These are phyloP conservation scores for Sporisorium scitamineum DNA, from an alignment of 1,284 basidiomycete species.

Conservation along the genomic window DNA sequence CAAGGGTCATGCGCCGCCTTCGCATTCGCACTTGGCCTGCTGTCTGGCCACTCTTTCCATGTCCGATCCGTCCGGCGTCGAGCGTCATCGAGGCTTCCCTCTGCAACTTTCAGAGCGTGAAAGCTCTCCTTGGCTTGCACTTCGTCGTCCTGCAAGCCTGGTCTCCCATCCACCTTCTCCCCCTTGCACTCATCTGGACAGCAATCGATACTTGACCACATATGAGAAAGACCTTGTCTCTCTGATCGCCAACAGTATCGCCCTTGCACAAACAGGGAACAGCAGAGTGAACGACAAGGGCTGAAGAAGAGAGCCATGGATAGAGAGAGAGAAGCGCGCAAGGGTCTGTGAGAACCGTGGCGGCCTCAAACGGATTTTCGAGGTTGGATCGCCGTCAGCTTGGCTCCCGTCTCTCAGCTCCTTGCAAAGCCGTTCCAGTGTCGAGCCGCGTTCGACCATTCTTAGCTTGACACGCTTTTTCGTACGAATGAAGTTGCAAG, in stretches of 20 bases:
- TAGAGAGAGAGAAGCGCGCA: neutral
- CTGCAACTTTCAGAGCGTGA: constrained; percentile 23
- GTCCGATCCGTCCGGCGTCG: constrained; percentile 34
- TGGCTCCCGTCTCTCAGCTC: constrained; percentile 1
- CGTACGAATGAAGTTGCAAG: neutral
- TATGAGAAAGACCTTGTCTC: too few relatives aligned
- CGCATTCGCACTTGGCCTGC: too few relatives aligned
- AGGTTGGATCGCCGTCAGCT: neutral
- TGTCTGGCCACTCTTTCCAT: constrained; percentile 8
- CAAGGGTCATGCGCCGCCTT: neutral
- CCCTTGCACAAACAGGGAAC: too few relatives aligned
- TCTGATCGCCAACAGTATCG: too few relatives aligned
- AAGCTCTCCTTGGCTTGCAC: constrained; percentile 12
- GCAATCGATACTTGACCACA: too few relatives aligned
- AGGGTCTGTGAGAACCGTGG: neutral
- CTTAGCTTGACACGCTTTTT: neutral
- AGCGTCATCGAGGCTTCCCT: constrained; percentile 8
- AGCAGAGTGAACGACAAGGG: neutral
- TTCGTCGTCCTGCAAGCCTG: neutral
- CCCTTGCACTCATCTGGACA: neutral
- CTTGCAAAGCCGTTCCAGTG: constrained; percentile 34
- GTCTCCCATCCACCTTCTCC: neutral
- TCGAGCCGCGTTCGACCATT: too few relatives aligned
- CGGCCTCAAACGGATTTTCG: constrained; percentile 38
- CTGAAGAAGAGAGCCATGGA: neutral